Conservation (phyloP, 805 yeast genomes). For the Ogataea philodendri region DNA sequence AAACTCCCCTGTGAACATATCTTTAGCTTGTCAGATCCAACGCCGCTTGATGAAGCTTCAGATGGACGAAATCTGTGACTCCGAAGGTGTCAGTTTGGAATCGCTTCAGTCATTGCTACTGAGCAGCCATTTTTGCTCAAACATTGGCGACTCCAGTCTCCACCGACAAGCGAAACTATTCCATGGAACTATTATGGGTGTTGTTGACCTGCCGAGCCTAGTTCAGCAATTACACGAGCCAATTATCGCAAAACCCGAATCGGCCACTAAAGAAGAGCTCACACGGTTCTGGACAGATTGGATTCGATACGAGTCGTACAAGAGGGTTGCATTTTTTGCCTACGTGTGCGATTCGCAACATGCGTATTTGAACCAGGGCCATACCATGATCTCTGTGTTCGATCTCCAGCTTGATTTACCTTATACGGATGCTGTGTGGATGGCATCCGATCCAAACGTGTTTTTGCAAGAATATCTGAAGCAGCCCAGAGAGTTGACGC, state of each 20-base stretch:
- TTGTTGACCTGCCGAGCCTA: constrained; percentile 26
- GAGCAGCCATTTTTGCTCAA: constrained; percentile 26
- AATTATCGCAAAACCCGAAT: constrained; percentile 8
- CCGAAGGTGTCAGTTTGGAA: constrained; percentile 20
- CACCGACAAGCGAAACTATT: constrained; percentile 16
- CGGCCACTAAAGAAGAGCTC: constrained; percentile 4
- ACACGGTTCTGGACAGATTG: constrained; percentile 41
- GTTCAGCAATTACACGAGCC: constrained; percentile 24
- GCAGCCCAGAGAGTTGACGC: constrained; percentile 27
- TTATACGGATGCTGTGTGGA: constrained; percentile 45
- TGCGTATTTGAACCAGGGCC: constrained; percentile 34
- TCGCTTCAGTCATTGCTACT: constrained; percentile 28
- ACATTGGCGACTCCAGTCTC: constrained; percentile 23
- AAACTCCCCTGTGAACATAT: constrained; percentile 13
- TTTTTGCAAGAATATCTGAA: constrained; percentile 29
- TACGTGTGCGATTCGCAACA: constrained; percentile 42
- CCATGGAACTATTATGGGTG: constrained; percentile 15
- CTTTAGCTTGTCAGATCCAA: constrained; percentile 23
- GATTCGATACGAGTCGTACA: constrained; percentile 44
- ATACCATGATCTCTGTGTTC: constrained; percentile 39
- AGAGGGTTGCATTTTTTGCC: constrained; percentile 42
- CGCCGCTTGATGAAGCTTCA: constrained; percentile 19
- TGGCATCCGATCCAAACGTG: constrained; percentile 26
- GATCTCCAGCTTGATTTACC: constrained; percentile 46
- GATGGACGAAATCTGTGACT: constrained; percentile 17